Conservation (phyloP, 148 eudicot species). For the Cornus controversa region DNA sequence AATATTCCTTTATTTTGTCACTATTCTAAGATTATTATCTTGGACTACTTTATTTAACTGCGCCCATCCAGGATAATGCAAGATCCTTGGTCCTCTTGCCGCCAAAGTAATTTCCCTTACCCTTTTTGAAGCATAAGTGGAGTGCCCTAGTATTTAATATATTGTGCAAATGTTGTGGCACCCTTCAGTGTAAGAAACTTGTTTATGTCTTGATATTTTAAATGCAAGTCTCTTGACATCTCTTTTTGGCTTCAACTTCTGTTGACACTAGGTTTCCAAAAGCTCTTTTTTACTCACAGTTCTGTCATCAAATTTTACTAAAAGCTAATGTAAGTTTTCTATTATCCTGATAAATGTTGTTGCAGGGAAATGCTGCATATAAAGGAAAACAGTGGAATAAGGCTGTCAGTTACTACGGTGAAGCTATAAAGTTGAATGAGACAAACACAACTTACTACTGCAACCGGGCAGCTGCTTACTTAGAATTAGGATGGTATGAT, state of each 20-base stretch:
- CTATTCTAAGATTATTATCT: too few relatives aligned
- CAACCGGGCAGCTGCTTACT: conserved; percentile 91
- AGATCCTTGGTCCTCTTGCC: too few relatives aligned
- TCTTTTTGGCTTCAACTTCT: conserved; percentile 6
- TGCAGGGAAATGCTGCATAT: conserved; percentile 86
- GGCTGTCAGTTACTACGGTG: conserved; percentile 73
- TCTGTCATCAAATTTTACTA: neutral
- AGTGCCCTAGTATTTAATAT: too few relatives aligned
- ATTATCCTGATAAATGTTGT: conserved; percentile 5
- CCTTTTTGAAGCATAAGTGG: too few relatives aligned
- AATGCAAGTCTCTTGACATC: too few relatives aligned
- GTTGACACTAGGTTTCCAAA: neutral
- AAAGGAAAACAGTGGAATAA: conserved; percentile 76
- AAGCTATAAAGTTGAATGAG: conserved; percentile 72
- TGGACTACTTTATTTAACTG: too few relatives aligned
- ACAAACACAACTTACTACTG: conserved; percentile 64
- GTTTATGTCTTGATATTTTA: neutral
- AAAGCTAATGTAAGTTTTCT: neutral
- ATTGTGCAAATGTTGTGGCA: too few relatives aligned
- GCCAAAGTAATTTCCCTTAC: too few relatives aligned
- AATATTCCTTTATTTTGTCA: too few relatives aligned
- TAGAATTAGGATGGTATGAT: conserved; percentile 72
- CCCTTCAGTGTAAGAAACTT: neutral
- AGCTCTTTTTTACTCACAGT: neutral
- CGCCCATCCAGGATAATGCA: too few relatives aligned